Percentiles rank a stretch among this genome's conserved stretches.
Conservation (phyloP, 495 filamentous ascomycete species). For the Aspergillus leporis region DNA sequence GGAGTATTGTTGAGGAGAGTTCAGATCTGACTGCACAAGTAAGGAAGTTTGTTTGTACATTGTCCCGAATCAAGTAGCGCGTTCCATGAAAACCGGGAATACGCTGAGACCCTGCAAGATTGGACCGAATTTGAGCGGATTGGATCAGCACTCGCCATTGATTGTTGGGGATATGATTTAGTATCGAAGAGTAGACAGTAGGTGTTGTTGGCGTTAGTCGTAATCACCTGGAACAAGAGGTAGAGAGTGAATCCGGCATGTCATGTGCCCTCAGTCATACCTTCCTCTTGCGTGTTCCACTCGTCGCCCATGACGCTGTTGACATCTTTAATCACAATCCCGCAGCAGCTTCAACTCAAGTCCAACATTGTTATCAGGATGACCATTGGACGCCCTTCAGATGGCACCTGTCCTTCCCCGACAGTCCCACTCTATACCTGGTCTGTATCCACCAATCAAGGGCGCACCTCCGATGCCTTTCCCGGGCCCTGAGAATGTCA, state of each 20-base stretch:
- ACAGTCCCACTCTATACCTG: conserved; percentile 28
- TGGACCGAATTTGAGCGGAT: too few relatives aligned
- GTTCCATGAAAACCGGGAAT: too few relatives aligned
- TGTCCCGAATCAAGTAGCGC: too few relatives aligned
- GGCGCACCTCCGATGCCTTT: conserved; percentile 17
- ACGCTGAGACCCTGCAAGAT: too few relatives aligned
- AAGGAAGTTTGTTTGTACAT: too few relatives aligned
- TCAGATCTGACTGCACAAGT: too few relatives aligned
- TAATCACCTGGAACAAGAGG: too few relatives aligned
- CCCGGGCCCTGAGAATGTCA: conserved; percentile 25
- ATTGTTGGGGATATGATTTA: too few relatives aligned
- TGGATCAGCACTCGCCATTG: too few relatives aligned
- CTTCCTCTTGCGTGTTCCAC: neutral
- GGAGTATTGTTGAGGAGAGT: too few relatives aligned
- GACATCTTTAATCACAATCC: neutral
- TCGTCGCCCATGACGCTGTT: neutral
- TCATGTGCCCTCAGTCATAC: neutral
- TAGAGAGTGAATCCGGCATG: neutral
- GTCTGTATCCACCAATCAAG: conserved; percentile 24
- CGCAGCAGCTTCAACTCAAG: neutral
- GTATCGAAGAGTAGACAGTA: too few relatives aligned
- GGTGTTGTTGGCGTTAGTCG: too few relatives aligned
- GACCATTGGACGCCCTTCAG: conserved; percentile 13
- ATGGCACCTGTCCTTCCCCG: conserved; percentile 39
- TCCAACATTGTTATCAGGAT: conserved; percentile 28